Conservation (phyloP, 2,329 filamentous ascomycete species). For the Dothiorella sarmentorum region DNA sequence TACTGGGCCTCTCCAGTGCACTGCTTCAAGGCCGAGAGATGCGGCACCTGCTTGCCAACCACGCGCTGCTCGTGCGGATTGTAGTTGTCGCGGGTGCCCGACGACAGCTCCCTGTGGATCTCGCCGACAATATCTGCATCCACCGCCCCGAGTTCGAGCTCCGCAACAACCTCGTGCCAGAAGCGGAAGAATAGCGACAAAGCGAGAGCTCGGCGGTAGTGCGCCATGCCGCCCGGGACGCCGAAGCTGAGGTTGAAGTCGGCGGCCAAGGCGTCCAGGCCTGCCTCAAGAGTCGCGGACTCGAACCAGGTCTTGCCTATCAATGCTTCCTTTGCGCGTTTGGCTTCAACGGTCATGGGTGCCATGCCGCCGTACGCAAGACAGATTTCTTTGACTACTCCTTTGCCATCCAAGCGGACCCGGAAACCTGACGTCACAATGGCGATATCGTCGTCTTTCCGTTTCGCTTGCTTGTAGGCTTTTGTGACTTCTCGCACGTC, state of each 20-base stretch:
- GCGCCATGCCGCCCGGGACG: constrained; percentile 94
- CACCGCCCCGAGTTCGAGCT: constrained; percentile 52
- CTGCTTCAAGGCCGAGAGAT: constrained; percentile 88
- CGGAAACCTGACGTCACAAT: constrained; percentile 87
- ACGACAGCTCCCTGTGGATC: constrained; percentile 77
- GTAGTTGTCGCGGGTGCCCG: constrained; percentile 70
- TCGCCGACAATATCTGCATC: constrained; percentile 74
- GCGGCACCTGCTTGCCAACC: constrained; percentile 77
- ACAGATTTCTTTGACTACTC: constrained; percentile 68
- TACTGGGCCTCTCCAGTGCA: constrained; percentile 91
- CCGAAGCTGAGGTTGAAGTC: constrained; percentile 85
- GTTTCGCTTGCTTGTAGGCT: constrained; percentile 92
- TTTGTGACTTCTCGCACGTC: constrained; percentile 74
- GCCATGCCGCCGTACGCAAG: constrained; percentile 95
- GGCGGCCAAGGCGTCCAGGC: constrained; percentile 74
- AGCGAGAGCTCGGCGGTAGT: constrained; percentile 83
- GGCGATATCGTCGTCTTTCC: constrained; percentile 96
- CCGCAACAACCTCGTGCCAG: constrained; percentile 78
- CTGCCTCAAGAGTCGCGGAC: constrained; percentile 76
- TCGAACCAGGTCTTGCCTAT: constrained; percentile 74
- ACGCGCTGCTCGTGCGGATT: constrained; percentile 78
- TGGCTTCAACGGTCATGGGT: constrained; percentile 77
- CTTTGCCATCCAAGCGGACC: constrained; percentile 64
- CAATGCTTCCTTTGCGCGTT: constrained; percentile 67
- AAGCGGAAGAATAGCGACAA: constrained; percentile 96